Conservation (phyloP, 1,139 yeast genomes). For the Pichia sp. region DNA sequence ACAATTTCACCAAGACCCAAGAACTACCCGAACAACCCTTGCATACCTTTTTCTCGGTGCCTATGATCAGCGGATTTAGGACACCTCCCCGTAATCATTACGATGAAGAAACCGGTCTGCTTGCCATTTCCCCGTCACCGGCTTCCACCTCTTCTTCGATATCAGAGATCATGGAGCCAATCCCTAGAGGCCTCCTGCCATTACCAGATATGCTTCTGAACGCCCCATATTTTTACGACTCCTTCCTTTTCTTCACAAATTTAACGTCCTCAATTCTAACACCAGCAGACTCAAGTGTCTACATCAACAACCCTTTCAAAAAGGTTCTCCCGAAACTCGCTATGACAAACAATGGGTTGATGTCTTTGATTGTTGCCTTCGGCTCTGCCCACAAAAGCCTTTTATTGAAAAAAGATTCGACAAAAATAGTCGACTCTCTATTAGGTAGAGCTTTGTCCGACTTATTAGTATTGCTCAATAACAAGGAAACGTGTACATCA, state of each 20-base stretch:
- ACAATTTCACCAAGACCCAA: conserved; percentile 24
- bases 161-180: conserved; percentile 24
- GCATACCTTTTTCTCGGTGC: conserved; percentile 19
- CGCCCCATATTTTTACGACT: conserved; percentile 55
- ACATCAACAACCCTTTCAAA: conserved; percentile 62
- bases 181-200: conserved; percentile 51
- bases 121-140: no score
- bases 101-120: no score
- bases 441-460: conserved; percentile 56
- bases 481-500: conserved; percentile 51
- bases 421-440: conserved; percentile 46
- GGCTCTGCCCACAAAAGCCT: conserved; percentile 51
- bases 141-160: conserved; percentile 14
- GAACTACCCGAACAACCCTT: conserved; percentile 13
- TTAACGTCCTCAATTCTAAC: conserved; percentile 61
- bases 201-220: conserved; percentile 55
- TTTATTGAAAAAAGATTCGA: conserved; percentile 39
- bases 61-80: conserved; percentile 16
- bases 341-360: conserved; percentile 52
- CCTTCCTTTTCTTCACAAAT: conserved; percentile 61
- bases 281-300: conserved; percentile 60
- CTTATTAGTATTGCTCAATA: conserved; percentile 47
- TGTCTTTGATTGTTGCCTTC: conserved; percentile 62
- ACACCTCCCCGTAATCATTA: no score
- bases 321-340: conserved; percentile 68